Conservation (phyloP, 2,329 filamentous ascomycete genomes). For the Elsinoe necatrix region DNA sequence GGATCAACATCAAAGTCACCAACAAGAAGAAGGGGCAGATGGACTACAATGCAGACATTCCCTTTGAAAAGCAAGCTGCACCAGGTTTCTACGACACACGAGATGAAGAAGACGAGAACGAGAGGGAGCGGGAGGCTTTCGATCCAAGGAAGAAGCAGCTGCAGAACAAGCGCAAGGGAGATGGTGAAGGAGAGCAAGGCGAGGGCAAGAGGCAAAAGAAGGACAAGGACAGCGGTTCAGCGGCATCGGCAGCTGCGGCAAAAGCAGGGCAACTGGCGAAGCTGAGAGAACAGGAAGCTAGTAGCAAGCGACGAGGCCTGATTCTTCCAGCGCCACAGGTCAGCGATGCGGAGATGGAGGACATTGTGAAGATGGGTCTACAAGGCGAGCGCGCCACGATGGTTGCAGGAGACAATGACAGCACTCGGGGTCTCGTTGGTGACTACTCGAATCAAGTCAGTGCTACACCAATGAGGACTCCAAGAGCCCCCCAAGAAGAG, state of each 20-base stretch:
- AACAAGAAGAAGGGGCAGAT: conserved; percentile 92
- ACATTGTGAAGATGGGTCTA: conserved; percentile 98
- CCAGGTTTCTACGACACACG: conserved; percentile 87
- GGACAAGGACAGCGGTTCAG: conserved; percentile 71
- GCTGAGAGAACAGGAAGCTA: conserved; percentile 91
- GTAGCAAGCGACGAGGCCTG: conserved; percentile 81
- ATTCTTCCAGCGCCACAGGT: conserved; percentile 84
- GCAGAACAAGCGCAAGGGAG: conserved; percentile 86
- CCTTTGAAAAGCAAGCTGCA: conserved; percentile 86
- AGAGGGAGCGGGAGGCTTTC: conserved; percentile 73
- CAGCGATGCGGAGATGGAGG: conserved; percentile 83
- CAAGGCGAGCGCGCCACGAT: conserved; percentile 76
- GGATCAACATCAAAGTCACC: conserved; percentile 94
- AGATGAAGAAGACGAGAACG: conserved; percentile 73
- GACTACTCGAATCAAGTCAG: conserved; percentile 77
- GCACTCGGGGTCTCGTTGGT: conserved; percentile 76
- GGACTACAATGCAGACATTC: conserved; percentile 99
- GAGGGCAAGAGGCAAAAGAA: conserved; percentile 78
- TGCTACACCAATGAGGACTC: conserved; percentile 82
- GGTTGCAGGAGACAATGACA: conserved; percentile 70
- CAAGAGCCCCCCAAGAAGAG: conserved; percentile 81
- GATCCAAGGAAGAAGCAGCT: conserved; percentile 90
- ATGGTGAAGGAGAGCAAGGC: conserved; percentile 70
- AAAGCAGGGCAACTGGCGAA: conserved; percentile 93
- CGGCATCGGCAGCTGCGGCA: conserved; percentile 74